Conservation (phyloP, 192 early-diverging fungal species). For the Spinellus fusiger region DNA sequence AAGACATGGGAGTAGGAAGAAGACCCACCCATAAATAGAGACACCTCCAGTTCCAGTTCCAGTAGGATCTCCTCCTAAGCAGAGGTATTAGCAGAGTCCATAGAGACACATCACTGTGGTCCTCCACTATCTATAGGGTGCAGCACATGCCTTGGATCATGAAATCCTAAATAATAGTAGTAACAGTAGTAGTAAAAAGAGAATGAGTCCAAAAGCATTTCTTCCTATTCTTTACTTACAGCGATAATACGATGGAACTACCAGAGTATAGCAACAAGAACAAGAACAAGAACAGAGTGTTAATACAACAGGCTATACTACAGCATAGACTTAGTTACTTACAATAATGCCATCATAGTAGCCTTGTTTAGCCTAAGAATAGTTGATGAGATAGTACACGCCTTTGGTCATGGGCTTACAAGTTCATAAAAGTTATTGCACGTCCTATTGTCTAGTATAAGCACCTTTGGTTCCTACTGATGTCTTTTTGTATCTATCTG, state of each 20-base stretch:
- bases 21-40: conserved; percentile 80
- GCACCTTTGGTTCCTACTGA: neutral
- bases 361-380: conserved; percentile 61
- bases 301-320: neutral
- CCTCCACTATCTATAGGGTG: neutral
- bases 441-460: conserved; percentile 22
- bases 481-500: conserved; percentile 9
- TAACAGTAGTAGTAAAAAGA: neutral
- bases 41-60: conserved; percentile 86
- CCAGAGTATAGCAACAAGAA: neutral
- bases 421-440: conserved; percentile 84
- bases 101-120: neutral
- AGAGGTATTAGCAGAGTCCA: neutral
- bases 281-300: neutral
- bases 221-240: conserved; percentile 20
- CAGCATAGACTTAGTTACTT: conserved; percentile 14
- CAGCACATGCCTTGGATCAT: conserved; percentile 77
- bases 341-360: conserved; percentile 77
- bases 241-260: conserved; percentile 77
- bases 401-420: too few species aligned
- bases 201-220: neutral
- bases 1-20: too few species aligned
- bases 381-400: too few species aligned
- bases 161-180: conserved; percentile 61
- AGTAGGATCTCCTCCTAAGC: conserved; percentile 84